Conservation (phyloP, 768 basidiomycete genomes). For the Lentinula detonsa region DNA sequence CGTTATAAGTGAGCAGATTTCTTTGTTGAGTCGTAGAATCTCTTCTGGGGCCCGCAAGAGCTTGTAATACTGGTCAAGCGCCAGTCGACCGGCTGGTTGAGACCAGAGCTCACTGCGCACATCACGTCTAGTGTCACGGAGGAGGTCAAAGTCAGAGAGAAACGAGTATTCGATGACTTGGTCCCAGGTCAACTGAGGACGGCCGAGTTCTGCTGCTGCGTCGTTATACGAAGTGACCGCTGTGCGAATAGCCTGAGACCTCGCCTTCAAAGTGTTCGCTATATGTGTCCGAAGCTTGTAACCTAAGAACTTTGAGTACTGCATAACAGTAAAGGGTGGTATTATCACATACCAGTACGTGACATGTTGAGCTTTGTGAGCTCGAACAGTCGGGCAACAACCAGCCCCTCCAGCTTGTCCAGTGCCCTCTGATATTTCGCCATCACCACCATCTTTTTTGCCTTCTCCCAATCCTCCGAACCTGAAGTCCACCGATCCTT, state of each 20-base stretch:
- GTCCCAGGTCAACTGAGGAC: slow-evolving; percentile 12
- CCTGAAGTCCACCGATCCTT: slow-evolving; percentile 6
- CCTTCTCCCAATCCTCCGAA: slow-evolving; percentile 1
- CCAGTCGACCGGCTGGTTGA: slow-evolving; percentile 7
- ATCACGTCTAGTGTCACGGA: slow-evolving; percentile 7
- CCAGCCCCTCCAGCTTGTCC: slow-evolving; percentile 5
- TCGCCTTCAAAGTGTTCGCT: slow-evolving; percentile 12
- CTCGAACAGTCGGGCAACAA: slow-evolving; percentile 10
- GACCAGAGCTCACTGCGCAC: slow-evolving; percentile 9
- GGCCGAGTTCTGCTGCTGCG: slow-evolving; percentile 8
- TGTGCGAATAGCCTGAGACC: slow-evolving; percentile 14
- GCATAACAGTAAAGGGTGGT: not conserved
- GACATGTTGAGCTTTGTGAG: slow-evolving; percentile 10
- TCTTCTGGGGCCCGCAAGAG: slow-evolving; percentile 17
- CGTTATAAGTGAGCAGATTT: slow-evolving; percentile 13
- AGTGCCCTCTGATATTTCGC: slow-evolving; percentile 7
- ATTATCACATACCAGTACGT: slow-evolving; percentile 8
- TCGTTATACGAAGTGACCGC: slow-evolving; percentile 15
- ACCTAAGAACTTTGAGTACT: not conserved
- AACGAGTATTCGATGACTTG: slow-evolving; percentile 18
- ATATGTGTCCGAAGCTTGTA: slow-evolving; percentile 17
- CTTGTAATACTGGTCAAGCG: slow-evolving; percentile 14
- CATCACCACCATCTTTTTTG: not conserved
- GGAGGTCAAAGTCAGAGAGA: slow-evolving; percentile 17
- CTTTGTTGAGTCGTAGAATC: slow-evolving; percentile 15